Conservation (phyloP, 805 yeast species). For the Monosporozyma servazzii region DNA sequence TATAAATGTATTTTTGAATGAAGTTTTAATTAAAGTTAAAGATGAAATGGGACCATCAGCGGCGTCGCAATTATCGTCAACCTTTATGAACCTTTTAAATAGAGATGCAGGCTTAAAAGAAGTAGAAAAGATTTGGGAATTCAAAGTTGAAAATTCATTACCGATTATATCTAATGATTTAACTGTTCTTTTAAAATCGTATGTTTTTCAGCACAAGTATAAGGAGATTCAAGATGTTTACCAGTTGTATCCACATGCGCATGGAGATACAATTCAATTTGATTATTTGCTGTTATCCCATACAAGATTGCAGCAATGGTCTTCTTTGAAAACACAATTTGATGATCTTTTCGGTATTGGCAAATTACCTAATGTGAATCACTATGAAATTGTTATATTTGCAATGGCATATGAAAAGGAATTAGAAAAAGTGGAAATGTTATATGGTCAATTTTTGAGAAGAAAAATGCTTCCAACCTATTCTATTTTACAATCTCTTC, state of each 20-base stretch:
- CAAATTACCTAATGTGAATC: slow-evolving; percentile 41
- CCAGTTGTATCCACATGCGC: slow-evolving; percentile 33
- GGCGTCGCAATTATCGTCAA: slow-evolving; percentile 25
- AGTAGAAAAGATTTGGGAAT: slow-evolving; percentile 26
- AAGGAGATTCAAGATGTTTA: slow-evolving; percentile 30
- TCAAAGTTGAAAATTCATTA: slow-evolving; percentile 18
- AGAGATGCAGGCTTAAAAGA: slow-evolving; percentile 5
- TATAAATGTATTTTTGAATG: background rate
- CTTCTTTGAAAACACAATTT: slow-evolving; percentile 44
- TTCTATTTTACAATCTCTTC: slow-evolving; percentile 22
- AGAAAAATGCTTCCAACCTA: slow-evolving; percentile 41
- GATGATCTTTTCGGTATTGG: slow-evolving; percentile 48
- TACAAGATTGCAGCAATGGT: slow-evolving; percentile 41
- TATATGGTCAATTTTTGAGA: slow-evolving; percentile 40
- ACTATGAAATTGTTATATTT: slow-evolving; percentile 53
- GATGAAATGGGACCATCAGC: slow-evolving; percentile 15
- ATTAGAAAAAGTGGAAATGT: slow-evolving; percentile 36
- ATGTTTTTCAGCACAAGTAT: slow-evolving; percentile 15
- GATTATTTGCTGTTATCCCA: slow-evolving; percentile 40
- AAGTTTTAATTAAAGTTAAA: slow-evolving; percentile 5
- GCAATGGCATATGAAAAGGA: slow-evolving; percentile 47
- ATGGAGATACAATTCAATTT: slow-evolving; percentile 36
- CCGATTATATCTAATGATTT: slow-evolving; percentile 15
- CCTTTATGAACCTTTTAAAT: slow-evolving; percentile 16
- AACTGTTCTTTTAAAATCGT: slow-evolving; percentile 19